These are phyloP conservation scores for Pseudonitzschia pungens DNA, from an alignment of 108 stramenopile genomes.

Conservation along the genomic window DNA sequence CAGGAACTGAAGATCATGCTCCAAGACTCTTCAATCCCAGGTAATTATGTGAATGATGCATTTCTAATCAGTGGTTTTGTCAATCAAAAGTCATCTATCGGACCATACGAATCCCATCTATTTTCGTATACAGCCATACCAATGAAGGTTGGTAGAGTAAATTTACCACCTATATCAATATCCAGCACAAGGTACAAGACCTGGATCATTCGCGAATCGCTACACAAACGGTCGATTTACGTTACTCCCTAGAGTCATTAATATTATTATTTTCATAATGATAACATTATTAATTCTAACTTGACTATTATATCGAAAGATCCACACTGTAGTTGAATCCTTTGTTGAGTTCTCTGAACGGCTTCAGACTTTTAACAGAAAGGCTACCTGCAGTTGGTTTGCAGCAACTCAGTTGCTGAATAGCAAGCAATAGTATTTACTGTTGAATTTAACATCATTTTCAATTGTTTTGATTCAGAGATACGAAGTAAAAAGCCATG, in stretches of 20 bases:
- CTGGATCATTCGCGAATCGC: constrained; percentile 56
- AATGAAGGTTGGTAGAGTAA: constrained; percentile 57
- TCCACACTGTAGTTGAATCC: no score
- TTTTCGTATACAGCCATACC: constrained; percentile 64
- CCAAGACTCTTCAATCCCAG: constrained; percentile 23
- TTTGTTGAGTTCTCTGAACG: no score
- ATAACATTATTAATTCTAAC: no score
- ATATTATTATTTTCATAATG: no score
- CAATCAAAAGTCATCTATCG: constrained; percentile 50
- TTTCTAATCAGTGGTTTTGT: constrained; percentile 58
- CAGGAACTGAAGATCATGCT: constrained; percentile 55
- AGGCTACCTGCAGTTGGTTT: no score
- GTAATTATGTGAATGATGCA: constrained; percentile 19
- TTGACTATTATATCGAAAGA: no score
- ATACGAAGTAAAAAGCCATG: no score
- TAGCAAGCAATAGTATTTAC: no score
- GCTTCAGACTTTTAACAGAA: no score
- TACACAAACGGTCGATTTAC: constrained; percentile 13
- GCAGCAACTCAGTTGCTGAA: no score
- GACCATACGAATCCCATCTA: constrained; percentile 53
- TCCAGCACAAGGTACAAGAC: constrained; percentile 60
- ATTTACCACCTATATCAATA: constrained; percentile 48
- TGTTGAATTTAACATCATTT: no score
- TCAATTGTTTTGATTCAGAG: no score
- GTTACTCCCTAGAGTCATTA: background rate